Conservation (phyloP, 805 yeast genomes). For the Wickerhamomyces sydowiorum region DNA sequence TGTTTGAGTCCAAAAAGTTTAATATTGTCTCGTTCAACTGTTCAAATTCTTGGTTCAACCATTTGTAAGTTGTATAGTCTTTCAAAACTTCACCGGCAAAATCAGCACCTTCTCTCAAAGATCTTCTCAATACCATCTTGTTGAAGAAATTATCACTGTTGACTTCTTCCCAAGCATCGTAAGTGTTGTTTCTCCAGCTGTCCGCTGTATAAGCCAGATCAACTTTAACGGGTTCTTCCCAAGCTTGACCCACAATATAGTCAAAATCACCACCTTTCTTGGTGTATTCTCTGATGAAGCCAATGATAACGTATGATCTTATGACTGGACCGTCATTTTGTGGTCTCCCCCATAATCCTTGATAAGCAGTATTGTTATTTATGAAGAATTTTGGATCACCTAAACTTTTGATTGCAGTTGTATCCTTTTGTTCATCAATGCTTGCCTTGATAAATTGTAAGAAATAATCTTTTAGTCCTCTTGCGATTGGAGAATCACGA, state of each 20-base stretch:
- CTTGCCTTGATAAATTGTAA: background rate
- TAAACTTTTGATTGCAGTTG: constrained; percentile 15
- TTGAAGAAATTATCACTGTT: constrained; percentile 62
- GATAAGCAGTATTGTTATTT: constrained; percentile 42
- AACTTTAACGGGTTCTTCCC: constrained; percentile 29
- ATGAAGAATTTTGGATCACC: constrained; percentile 73
- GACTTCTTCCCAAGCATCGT: constrained; percentile 78
- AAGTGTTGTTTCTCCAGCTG: constrained; percentile 50
- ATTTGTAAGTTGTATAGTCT: background rate
- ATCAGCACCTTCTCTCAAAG: constrained; percentile 43
- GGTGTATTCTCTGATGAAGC: constrained; percentile 8
- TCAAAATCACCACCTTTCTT: constrained; percentile 1
- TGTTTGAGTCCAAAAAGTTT: background rate
- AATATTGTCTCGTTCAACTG: background rate
- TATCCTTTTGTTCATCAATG: background rate
- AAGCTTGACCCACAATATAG: constrained; percentile 35
- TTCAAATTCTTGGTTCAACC: background rate
- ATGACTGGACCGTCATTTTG: constrained; percentile 79
- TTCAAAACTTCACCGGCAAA: constrained; percentile 23
- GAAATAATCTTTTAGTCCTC: background rate
- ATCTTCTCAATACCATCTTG: constrained; percentile 53
- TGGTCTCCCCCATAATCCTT: constrained; percentile 70
- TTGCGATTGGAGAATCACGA: background rate
- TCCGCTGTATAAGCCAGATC: constrained; percentile 51
- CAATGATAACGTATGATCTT: constrained; percentile 49